These are phyloP conservation scores for Diospyros lotus DNA, from an alignment of 148 eudicot genomes.

Conservation along the genomic window DNA sequence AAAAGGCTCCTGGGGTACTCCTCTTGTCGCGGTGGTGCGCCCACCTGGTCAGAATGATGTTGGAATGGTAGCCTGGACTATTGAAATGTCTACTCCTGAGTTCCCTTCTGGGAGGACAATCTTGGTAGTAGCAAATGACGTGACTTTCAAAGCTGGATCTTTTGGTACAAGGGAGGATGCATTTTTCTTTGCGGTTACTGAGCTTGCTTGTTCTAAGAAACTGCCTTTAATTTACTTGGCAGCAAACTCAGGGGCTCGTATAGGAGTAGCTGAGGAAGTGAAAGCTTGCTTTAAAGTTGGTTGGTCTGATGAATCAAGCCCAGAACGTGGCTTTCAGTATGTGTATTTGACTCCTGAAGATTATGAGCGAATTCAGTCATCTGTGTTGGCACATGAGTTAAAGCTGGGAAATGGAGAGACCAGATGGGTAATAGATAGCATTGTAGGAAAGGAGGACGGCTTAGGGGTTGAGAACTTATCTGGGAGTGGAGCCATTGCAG, in stretches of 20 bases:
- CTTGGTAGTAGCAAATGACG: constrained; percentile 78
- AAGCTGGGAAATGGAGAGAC: constrained; percentile 67
- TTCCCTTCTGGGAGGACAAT: constrained; percentile 86
- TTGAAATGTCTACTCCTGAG: constrained; percentile 96
- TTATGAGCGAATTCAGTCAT: constrained; percentile 48
- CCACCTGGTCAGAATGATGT: constrained; percentile 69
- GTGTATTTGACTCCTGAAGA: constrained; percentile 87
- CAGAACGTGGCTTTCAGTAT: constrained; percentile 86
- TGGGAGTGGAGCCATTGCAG: constrained; percentile 99
- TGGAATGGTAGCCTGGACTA: constrained; percentile 95
- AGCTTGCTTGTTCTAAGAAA: constrained; percentile 79
- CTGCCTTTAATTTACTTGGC: constrained; percentile 92
- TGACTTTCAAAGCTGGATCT: constrained; percentile 91
- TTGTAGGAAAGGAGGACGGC: constrained; percentile 93
- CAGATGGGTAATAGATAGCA: constrained; percentile 88
- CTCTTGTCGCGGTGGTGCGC: constrained; percentile 58
- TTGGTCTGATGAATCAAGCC: constrained; percentile 83
- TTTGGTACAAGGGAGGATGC: constrained; percentile 96
- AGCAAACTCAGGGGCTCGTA: constrained; percentile 96
- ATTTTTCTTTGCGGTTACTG: constrained; percentile 88
- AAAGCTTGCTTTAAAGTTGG: constrained; percentile 95
- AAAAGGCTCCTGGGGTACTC: constrained; percentile 73
- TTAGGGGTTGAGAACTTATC: constrained; percentile 91
- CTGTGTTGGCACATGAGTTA: constrained; percentile 83
- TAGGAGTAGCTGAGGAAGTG: constrained; percentile 95